Base-by-base conservation (phyloP, 176 grass and related monocot genomes). In the Eleusine coracana region DNA sequence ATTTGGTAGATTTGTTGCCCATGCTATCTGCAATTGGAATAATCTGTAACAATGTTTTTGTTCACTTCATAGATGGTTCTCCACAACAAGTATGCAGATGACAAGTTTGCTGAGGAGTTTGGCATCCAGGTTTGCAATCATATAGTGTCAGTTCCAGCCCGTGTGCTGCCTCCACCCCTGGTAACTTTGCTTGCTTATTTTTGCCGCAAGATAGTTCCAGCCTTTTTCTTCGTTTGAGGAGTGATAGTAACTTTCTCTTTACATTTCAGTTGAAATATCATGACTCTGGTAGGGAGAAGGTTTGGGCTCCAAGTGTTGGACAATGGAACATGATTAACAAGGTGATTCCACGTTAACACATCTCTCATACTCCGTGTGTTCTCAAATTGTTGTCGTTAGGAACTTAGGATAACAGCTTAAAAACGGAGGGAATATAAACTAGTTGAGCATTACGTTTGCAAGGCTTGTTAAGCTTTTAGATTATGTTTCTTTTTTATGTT, bases 281-380 rank as follows among this genome's bases (percentile, higher is more conserved):
- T 85, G 88, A 91, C 7, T 74, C 84, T 81, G 94, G 94, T 25
- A 91, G 73, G 73, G 94, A 97, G 64, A 93, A 87, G 85, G 68
- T 70, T 28, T 97, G 94, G 78, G 68, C 77, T 10, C 91, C 94
- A 45, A 71, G 74, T 45, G 89, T 97, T 44, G 94, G 94, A 55
- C 94, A 93, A 39, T 97, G 94, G 94, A 97, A 97, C 81, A 97
- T 97, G 91, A 90, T 91, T 41, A 87, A 87, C 23, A 97, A 97
- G 91, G 94, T 94, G 51, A 68, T 74, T n/a, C 0, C 38, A 65
- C 81, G 29, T 55, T 74, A 66, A 64, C 45, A 39, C 44, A 23
- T 21, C 2, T 78, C n/a, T 51, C 15, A 5, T 23, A 59, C 44
- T 34, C 44, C 41, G 0, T 46, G 11, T 46, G 44, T 46, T 46